Conservation (phyloP, 345 rosid species). For the Combretum micranthum region DNA sequence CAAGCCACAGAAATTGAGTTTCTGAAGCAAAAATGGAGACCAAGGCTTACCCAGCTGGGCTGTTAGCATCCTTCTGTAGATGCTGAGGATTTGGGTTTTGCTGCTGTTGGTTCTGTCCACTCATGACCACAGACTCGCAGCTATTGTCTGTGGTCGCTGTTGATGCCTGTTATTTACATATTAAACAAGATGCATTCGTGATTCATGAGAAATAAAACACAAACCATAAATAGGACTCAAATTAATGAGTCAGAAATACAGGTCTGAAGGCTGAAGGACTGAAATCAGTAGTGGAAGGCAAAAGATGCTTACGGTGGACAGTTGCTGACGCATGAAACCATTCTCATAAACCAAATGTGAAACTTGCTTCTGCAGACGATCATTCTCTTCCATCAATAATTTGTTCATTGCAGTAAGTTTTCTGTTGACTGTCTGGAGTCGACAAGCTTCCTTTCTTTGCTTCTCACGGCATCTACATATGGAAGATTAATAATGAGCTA, state of each 20-base stretch:
- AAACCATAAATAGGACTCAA: not conserved
- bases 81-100: slow-evolving; percentile 95
- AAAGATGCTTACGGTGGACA: slow-evolving; percentile 44
- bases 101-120: slow-evolving; percentile 95
- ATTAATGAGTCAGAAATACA: not conserved
- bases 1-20: not conserved
- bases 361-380: slow-evolving; percentile 95
- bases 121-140: slow-evolving; percentile 99
- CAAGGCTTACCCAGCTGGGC: slow-evolving; percentile 86
- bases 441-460: slow-evolving; percentile 93
- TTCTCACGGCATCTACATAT: slow-evolving; percentile 77
- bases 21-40: not conserved
- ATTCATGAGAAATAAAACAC: not conserved
- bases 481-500: too few relatives aligned
- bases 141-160: slow-evolving; percentile 98
- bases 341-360: slow-evolving; percentile 91
- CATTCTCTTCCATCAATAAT: slow-evolving; percentile 97
- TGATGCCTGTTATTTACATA: slow-evolving; percentile 43
- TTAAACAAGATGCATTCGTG: not conserved
- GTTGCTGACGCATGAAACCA: slow-evolving; percentile 77
- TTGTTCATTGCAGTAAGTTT: slow-evolving; percentile 93
- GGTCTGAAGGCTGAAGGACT: not conserved
- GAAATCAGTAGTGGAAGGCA: not conserved
- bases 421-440: slow-evolving; percentile 83
- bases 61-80: slow-evolving; percentile 88